Conservation (phyloP, 2,329 filamentous ascomycete species). For the Cladorrhinum sp. region DNA sequence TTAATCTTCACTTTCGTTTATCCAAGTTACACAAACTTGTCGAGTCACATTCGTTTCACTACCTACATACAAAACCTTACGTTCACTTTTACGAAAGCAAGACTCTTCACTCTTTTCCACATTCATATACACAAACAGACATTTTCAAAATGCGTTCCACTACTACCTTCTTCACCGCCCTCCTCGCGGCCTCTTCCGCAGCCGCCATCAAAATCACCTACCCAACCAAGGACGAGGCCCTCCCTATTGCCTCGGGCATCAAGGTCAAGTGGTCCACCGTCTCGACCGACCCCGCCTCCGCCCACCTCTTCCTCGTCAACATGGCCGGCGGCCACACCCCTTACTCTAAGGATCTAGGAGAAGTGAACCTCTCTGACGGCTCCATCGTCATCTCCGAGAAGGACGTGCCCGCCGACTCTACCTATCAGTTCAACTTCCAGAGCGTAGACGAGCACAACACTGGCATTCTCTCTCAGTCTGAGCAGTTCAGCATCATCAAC, state of each 20-base stretch:
- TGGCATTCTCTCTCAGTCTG: slow-evolving; percentile 29
- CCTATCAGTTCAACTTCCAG: slow-evolving; percentile 30
- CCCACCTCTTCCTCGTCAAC: slow-evolving; percentile 29
- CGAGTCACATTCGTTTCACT: background rate
- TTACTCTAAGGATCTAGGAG: slow-evolving; percentile 24
- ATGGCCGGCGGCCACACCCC: slow-evolving; percentile 26
- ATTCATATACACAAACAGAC: slow-evolving; percentile 6
- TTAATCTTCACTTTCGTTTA: background rate
- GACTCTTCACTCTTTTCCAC: background rate
- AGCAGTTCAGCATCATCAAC: slow-evolving; percentile 24
- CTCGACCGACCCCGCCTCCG: slow-evolving; percentile 23
- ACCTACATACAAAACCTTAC: background rate
- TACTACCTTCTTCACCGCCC: slow-evolving; percentile 15
- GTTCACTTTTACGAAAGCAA: background rate
- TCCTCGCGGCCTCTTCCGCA: slow-evolving; percentile 19
- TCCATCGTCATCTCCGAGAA: slow-evolving; percentile 14
- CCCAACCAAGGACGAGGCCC: slow-evolving; percentile 22
- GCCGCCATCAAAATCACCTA: slow-evolving; percentile 26
- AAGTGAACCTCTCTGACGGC: slow-evolving; percentile 24
- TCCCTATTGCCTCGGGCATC: slow-evolving; percentile 23
- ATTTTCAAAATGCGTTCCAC: slow-evolving; percentile 23
- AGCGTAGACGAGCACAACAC: slow-evolving; percentile 22
- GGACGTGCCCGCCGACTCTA: slow-evolving; percentile 17
- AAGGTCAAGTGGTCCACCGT: slow-evolving; percentile 26
- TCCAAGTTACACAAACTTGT: background rate